Base-by-base conservation (phyloP, 1,139 yeast species). In the Pichia sp. region DNA sequence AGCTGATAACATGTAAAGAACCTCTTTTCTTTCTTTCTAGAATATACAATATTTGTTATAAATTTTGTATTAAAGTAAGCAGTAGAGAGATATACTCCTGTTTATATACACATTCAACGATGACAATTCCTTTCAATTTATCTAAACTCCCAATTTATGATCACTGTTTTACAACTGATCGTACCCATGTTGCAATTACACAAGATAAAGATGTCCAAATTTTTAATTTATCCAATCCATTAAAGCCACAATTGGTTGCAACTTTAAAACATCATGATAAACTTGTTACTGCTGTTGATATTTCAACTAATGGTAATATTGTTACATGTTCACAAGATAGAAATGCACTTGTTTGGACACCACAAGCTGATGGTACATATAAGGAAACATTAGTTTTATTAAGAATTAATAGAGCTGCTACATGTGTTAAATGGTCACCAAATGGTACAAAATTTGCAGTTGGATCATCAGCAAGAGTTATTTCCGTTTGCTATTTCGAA, bases 281-380 rank as follows among this genome's bases (percentile, higher is more conserved):
- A 65, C 81, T 94, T 3, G 94, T 94, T 40, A 92, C 98, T 11
- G 89, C 97, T 0, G 89, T 94, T 33, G 99, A 94, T 61, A 82
- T 94, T 56, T 85, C 96, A 26, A 73, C 78, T 27, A 87, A 87
- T 56, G 97, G 97, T 37, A 80, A 84, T 61, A 87, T 94, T 56
- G 94, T 92, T 58, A 92, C 98, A 28, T 90, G 97, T 64, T 90
- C 98, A 5, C 97, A 94, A 67, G 99, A 94, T 65, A 77, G 99
- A 66, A 94, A 94, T 59, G 98, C 98, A 6, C 76, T 90, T 57
- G 99, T 94, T 20, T 92, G 97, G 97, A 92, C 87, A 54, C 83
- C 84, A 43, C 68, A 74, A 64, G 60, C 72, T 9, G 76, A 80
- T 66, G 67, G 68, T 26, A 68, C 68, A 42, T 77, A 71, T 58